phyloP scores from a whole-genome alignment of 2,329 filamentous ascomycete species.

The Exophiala bonariae region DNA sequence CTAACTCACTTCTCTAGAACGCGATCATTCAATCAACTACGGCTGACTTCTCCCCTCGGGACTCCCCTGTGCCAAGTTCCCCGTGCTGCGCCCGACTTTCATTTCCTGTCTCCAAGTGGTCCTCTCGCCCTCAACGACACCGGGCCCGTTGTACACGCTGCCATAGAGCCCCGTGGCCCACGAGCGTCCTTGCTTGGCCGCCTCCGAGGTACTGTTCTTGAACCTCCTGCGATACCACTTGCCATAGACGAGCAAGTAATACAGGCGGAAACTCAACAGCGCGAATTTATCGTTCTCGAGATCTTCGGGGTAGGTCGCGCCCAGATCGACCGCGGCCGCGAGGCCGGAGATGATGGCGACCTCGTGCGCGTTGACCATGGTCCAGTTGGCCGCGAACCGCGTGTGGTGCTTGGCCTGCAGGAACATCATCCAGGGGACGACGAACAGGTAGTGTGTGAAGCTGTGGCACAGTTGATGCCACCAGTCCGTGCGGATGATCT shows the following conservation, averaged over 20 bases:
- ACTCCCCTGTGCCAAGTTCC: slow-evolving; percentile 16
- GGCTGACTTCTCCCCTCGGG: slow-evolving; percentile 21
- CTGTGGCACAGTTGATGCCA: slow-evolving; percentile 64
- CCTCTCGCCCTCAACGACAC: slow-evolving; percentile 54
- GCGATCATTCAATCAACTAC: not conserved
- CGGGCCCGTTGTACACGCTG: slow-evolving; percentile 60
- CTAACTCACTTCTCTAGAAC: no score
- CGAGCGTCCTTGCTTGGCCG: slow-evolving; percentile 44
- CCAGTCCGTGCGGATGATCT: slow-evolving; percentile 61
- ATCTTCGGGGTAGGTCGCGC: slow-evolving; percentile 64
- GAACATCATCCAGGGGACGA: slow-evolving; percentile 71
- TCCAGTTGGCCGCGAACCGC: slow-evolving; percentile 67
- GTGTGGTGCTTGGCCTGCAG: slow-evolving; percentile 66
- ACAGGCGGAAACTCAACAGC: slow-evolving; percentile 60
- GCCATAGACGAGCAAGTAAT: slow-evolving; percentile 62
- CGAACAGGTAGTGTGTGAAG: slow-evolving; percentile 61
- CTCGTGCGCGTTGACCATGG: slow-evolving; percentile 66
- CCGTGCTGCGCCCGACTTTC: slow-evolving; percentile 23
- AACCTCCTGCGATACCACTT: slow-evolving; percentile 53
- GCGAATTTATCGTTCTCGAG: slow-evolving; percentile 64
- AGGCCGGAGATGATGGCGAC: slow-evolving; percentile 70
- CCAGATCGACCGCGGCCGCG: slow-evolving; percentile 67
- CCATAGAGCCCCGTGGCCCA: slow-evolving; percentile 62
- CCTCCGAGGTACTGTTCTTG: slow-evolving; percentile 30
- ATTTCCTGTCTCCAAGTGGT: slow-evolving; percentile 54